Evolutionary conservation across 495 filamentous ascomycete genomes (phyloP), one percentile per base, ranked within the genome.

Genomic region (Apodospora peruviana): DNA sequence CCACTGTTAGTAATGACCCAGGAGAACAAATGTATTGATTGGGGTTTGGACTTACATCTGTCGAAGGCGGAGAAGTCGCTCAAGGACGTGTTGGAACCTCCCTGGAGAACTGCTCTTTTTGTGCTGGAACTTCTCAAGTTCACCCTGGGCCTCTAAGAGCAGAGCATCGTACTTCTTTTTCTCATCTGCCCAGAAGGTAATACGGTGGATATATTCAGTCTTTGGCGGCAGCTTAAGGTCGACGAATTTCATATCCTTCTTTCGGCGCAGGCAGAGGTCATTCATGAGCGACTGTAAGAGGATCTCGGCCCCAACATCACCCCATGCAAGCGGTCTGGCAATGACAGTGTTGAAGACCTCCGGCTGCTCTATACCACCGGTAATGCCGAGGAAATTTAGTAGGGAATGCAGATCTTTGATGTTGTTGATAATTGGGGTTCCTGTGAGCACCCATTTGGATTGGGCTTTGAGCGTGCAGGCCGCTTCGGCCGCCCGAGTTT

Each of bases 241-340:
- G 38, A 96, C 75, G 51, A 95, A 95, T 9, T 76, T 76, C 90
- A 96, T 95, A 45, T 90, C 84, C 66, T 96, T 96, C 54, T 83
- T 82, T 21, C 91, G 80, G 32, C 91, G 79, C 19, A 96, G 73
- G 56, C 88, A 95, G 22, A 95, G 77, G n/a, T 86, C 86, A 5
- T 71, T 73, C 80, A 94, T 93, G 38, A 96, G 71, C 2, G 81
- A 76, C 57, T 91, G 87, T 12, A 95, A 73, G 16, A 94, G 66
- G 16, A 75, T 61, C 36, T 79, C 82, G 18, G 84, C 70, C 2
- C 59, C 41, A 11, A 40, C 45, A 3, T 83, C 73, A 4, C 82
- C 85, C 22, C 62, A 48, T 10, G 72, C 78, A 5, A 96, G 71
- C 9, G 87, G 88, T 21, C 88, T 76, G 24, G 87, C 81, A 52